Conservation (phyloP, 2,329 filamentous ascomycete genomes). For the Phialophora tarda region DNA sequence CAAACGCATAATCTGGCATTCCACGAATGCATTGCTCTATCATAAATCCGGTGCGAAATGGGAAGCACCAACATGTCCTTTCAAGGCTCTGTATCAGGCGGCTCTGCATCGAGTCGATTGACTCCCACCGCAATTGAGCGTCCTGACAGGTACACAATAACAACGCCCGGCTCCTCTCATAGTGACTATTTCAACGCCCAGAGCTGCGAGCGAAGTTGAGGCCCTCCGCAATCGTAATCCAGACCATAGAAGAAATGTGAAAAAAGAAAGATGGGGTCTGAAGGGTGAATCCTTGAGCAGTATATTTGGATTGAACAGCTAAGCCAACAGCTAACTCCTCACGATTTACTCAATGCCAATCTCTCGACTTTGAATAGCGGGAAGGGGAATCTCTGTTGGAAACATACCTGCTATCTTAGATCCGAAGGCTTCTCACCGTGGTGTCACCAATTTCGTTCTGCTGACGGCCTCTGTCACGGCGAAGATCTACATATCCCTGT, state of each 20-base stretch:
- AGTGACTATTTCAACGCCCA: background rate
- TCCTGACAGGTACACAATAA: background rate
- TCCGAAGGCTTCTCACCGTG: background rate
- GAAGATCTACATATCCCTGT: background rate
- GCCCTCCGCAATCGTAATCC: background rate
- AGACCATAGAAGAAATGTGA: background rate
- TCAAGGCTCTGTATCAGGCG: background rate
- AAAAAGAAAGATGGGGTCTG: background rate
- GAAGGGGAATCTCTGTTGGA: background rate
- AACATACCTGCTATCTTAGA: background rate
- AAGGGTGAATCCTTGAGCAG: background rate
- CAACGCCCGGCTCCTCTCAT: too few relatives aligned
- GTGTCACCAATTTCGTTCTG: background rate
- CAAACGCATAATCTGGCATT: background rate
- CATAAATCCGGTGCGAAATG: background rate
- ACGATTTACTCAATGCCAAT: too few relatives aligned
- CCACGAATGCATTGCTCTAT: background rate
- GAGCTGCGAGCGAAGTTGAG: background rate
- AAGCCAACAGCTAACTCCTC: background rate
- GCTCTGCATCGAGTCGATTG: background rate
- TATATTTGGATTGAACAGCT: background rate
- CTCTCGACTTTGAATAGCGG: background rate
- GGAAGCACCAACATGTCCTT: too few relatives aligned
- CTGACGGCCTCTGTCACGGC: too few relatives aligned
- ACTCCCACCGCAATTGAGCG: too few relatives aligned